These are phyloP conservation scores for Ophiosphaerella herpotricha DNA, from an alignment of 2,329 filamentous ascomycete genomes.

Conservation along the genomic window DNA sequence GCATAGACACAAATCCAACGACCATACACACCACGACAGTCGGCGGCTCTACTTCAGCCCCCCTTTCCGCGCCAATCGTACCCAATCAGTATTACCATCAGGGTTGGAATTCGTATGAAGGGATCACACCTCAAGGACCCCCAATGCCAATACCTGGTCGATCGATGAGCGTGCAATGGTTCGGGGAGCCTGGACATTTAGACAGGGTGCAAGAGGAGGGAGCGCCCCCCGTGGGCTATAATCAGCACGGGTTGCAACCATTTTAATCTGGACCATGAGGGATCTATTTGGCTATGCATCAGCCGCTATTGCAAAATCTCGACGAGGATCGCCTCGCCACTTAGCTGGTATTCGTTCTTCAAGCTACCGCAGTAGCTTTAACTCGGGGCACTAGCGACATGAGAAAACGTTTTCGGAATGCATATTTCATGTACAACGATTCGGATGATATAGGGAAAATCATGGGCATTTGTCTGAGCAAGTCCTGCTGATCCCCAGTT, in stretches of 20 bases:
- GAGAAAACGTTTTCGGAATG: too few species aligned
- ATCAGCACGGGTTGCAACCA: constrained; percentile 30
- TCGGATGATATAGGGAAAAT: too few species aligned
- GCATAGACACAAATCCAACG: constrained; percentile 39
- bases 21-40: constrained; percentile 31
- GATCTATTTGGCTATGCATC: background rate
- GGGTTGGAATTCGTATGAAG: constrained; percentile 38
- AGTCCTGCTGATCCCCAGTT: too few species aligned
- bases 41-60: constrained; percentile 30
- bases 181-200: constrained; percentile 35
- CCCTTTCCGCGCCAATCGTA: constrained; percentile 42
- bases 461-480: too few species aligned
- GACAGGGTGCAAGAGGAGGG: constrained; percentile 45
- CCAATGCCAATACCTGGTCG: constrained; percentile 36
- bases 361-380: too few species aligned
- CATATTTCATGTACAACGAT: too few species aligned
- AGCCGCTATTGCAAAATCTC: background rate
- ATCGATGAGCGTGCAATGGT: constrained; percentile 45
- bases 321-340: background rate
- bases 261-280: constrained; percentile 36
- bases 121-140: constrained; percentile 25
- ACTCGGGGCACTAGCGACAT: too few species aligned
- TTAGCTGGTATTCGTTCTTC: too few species aligned
- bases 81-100: constrained; percentile 36
- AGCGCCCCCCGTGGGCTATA: constrained; percentile 33